Base-by-base conservation (phyloP, 208 protist genomes). In the Balamuthia mandrillaris region DNA sequence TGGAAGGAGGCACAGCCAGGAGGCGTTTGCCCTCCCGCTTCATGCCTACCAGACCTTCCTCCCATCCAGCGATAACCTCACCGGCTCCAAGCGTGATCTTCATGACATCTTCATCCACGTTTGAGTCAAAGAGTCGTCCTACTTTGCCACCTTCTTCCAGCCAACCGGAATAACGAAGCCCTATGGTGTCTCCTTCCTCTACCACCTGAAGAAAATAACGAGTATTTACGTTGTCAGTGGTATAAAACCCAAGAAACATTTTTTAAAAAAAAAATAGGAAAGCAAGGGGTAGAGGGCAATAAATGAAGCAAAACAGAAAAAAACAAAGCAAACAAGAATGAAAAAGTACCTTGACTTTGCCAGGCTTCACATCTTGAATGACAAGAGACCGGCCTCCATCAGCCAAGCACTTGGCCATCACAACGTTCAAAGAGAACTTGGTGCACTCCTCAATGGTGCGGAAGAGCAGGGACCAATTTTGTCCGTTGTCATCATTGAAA, bases 21-120 rank as follows among this genome's bases (percentile, higher is more conserved):
- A 52, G 3, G 9, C 70, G 42, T 37, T 79, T 79, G 2, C 70
- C 42, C 12, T 47, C 70, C 3, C 49, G 42, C 70, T 79, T 79
- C 70, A 79, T 79, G 37, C 70, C 70, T 1, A 79, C 49, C 42
- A 79, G 21, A 47, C 70, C 70, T 21, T 79, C 70, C 5, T 79
- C 70, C 70, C 70, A 79, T 1, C 70, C 70, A 29, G 51, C 58
- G 24, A 79, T 54, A 3, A 79, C 49, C n/a, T n/a, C n/a, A n/a
- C n/a, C n/a, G n/a, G n/a, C n/a, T n/a, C n/a, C n/a, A n/a, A n/a
- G n/a, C n/a, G n/a, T n/a, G n/a, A n/a, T n/a, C n/a, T n/a, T n/a
- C n/a, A n/a, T n/a, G n/a, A n/a, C n/a, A n/a, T n/a, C n/a, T n/a
- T n/a, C n/a, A n/a, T n/a, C n/a, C n/a, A n/a, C n/a, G n/a, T n/a